These are phyloP conservation scores for Hibiscus trionum DNA, from an alignment of 345 rosid genomes.

Conservation along the genomic window DNA sequence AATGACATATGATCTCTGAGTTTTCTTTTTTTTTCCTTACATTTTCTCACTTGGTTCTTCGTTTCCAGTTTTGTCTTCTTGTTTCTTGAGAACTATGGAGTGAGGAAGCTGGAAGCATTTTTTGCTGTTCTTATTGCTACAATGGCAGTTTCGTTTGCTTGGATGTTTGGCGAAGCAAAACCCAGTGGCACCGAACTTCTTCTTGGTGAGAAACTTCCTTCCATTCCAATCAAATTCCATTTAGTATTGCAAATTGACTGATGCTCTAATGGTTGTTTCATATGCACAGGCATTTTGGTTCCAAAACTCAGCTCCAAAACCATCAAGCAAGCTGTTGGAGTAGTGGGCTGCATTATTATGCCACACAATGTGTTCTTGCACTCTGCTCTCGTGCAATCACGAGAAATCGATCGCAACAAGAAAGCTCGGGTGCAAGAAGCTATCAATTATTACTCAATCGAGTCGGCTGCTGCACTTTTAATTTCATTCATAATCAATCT, in stretches of 20 bases:
- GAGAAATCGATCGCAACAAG: conserved; percentile 60
- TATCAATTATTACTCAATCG: conserved; percentile 73
- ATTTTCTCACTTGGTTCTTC: conserved; percentile 4
- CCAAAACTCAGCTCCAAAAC: conserved; percentile 84
- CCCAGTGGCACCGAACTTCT: conserved; percentile 72
- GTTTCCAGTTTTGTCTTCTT: conserved; percentile 61
- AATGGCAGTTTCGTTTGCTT: conserved; percentile 79
- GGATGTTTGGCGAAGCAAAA: conserved; percentile 89
- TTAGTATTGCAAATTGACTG: neutral
- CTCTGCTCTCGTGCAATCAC: conserved; percentile 90
- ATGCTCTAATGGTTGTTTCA: neutral
- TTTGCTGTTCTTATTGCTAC: conserved; percentile 74
- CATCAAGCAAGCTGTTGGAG: conserved; percentile 84
- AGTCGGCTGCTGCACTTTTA: conserved; percentile 60
- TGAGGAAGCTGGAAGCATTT: conserved; percentile 82
- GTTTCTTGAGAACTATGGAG: conserved; percentile 87
- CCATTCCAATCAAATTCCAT: neutral
- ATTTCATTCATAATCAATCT: conserved; percentile 80
- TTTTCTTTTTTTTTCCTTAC: neutral
- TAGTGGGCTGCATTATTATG: conserved; percentile 93
- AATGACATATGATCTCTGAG: neutral
- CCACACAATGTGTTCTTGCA: conserved; percentile 93
- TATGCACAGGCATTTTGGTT: conserved; percentile 51
- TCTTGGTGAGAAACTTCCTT: conserved; percentile 36
- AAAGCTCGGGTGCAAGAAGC: conserved; percentile 73